Conservation (phyloP, 805 yeast genomes). For the Clavispora carvajalis region DNA sequence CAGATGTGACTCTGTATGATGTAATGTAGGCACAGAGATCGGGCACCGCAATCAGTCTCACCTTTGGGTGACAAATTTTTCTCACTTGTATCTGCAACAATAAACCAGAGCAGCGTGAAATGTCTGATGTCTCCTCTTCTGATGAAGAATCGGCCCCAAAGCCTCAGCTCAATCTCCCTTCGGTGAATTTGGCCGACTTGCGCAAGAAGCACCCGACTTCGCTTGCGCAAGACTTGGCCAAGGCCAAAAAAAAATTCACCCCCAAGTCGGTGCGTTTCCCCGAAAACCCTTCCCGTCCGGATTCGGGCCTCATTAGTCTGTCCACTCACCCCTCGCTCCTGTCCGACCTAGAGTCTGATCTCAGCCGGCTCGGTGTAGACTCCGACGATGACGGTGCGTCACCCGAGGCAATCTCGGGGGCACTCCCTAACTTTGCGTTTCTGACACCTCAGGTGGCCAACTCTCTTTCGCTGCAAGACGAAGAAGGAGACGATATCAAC, state of each 20-base stretch:
- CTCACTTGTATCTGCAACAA: neutral
- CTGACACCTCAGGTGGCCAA: slow-evolving; percentile 1
- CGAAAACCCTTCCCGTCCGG: slow-evolving; percentile 20
- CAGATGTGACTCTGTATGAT: neutral
- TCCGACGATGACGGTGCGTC: slow-evolving; percentile 5
- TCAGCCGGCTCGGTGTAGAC: slow-evolving; percentile 3
- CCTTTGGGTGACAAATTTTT: neutral
- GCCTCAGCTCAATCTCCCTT: slow-evolving; percentile 28
- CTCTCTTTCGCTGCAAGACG: neutral
- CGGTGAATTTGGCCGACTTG: slow-evolving; percentile 24
- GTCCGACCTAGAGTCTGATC: neutral
- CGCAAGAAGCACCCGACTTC: slow-evolving; percentile 13
- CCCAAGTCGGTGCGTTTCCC: slow-evolving; percentile 26
- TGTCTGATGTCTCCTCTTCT: slow-evolving; percentile 19
- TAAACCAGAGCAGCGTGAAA: neutral
- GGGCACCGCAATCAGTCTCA: slow-evolving; percentile 8
- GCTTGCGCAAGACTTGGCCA: slow-evolving; percentile 13
- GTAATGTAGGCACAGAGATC: neutral
- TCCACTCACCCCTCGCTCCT: slow-evolving; percentile 13
- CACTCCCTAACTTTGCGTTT: slow-evolving; percentile 13
- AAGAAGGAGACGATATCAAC: neutral
- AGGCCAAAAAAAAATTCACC: slow-evolving; percentile 19
- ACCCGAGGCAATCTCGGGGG: slow-evolving; percentile 6
- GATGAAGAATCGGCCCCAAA: slow-evolving; percentile 24
- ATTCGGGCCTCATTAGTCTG: slow-evolving; percentile 22